Evolutionary conservation across 805 yeast genomes (phyloP), one percentile per base, ranked within the genome.

Genomic region (Grigorovia humatica): DNA sequence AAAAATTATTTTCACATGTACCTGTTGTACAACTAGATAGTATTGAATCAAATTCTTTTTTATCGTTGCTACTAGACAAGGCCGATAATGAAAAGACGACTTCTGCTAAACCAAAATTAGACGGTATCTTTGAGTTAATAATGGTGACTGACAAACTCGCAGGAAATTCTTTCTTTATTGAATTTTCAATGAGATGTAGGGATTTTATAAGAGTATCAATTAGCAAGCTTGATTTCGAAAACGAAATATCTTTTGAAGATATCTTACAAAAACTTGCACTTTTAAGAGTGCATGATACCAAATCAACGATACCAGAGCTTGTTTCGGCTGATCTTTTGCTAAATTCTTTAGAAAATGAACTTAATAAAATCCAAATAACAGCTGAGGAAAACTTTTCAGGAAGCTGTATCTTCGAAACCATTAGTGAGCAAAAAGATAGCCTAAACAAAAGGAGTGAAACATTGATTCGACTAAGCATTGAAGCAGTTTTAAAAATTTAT

Each of bases 121-220:
- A 42, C 18, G 59, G 64, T 64, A 44, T 53, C 15, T 51, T 53
- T 27, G 59, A 60, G 48, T 46, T 55, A 2, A 38, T 55, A 8
- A 57, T 50, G 41, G 46, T 61, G 1, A 38, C 50, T 4, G 49
- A 49, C 18, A 30, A 52, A 47, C 44, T 61, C 5, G 43, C 49
- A 12, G 60, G 60, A 4, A 57, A 58, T 44, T 51, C 53, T 4
- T n/a, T 30, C 12, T 56, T 55, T 40, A 11, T n/a, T 13, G 27
- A n/a, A 18, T 46, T 46, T 20, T 17, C 19, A 9, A 30, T 19
- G 6, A 15, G 38, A 18, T 46, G 19, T 15, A 35, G 48, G 38
- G 52, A 53, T 40, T 57, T 44, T 42, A 47, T 55, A 2, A 13
- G 15, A 18, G 23, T 18, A 5, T 9, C 27, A 9, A 17, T 42